A percentile compares a stretch with the other conserved stretches of the same genome.
Conservation (phyloP, 1,139 yeast genomes). For the Geotrichum europaeum region DNA sequence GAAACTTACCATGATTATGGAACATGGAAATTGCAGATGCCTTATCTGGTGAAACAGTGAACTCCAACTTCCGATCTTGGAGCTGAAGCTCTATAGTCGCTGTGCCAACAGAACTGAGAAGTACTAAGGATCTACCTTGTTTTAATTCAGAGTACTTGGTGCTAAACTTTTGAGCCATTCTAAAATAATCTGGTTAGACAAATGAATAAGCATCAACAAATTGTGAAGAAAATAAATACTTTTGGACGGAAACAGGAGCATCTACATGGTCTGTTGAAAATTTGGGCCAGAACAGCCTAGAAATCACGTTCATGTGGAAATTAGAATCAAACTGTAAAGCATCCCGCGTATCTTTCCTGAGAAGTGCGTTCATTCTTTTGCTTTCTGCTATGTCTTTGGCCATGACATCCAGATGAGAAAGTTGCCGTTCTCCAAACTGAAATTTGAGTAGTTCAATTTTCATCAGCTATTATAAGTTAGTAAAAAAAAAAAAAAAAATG, state of each 20-base stretch:
- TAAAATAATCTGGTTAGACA: constrained; percentile 45
- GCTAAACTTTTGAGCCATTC: constrained; percentile 47
- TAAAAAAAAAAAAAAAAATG: not conserved
- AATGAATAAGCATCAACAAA: constrained; percentile 34
- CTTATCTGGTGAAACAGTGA: constrained; percentile 60
- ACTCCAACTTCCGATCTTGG: constrained; percentile 38
- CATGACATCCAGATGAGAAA: constrained; percentile 79
- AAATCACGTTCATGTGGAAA: constrained; percentile 37
- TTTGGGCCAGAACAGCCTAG: constrained; percentile 47
- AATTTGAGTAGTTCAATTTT: constrained; percentile 52
- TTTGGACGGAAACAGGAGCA: constrained; percentile 43
- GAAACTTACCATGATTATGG: constrained; percentile 33
- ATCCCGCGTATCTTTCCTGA: constrained; percentile 23
- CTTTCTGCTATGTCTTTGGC: constrained; percentile 53
- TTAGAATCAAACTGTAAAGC: not conserved
- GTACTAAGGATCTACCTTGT: constrained; percentile 51
- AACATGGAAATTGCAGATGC: constrained; percentile 61
- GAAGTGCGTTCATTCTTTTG: constrained; percentile 26
- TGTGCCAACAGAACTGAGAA: constrained; percentile 56
- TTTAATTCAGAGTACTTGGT: constrained; percentile 38
- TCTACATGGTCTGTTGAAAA: constrained; percentile 39
- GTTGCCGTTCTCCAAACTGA: constrained; percentile 60
- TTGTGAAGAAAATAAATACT: constrained; percentile 1
- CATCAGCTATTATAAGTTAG: constrained; percentile 20
- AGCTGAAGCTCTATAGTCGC: constrained; percentile 57